Evolutionary conservation across 1,284 basidiomycete species (phyloP), one percentile per base, ranked within the genome.

Genomic region (Cutaneotrichosporon sp.): DNA sequence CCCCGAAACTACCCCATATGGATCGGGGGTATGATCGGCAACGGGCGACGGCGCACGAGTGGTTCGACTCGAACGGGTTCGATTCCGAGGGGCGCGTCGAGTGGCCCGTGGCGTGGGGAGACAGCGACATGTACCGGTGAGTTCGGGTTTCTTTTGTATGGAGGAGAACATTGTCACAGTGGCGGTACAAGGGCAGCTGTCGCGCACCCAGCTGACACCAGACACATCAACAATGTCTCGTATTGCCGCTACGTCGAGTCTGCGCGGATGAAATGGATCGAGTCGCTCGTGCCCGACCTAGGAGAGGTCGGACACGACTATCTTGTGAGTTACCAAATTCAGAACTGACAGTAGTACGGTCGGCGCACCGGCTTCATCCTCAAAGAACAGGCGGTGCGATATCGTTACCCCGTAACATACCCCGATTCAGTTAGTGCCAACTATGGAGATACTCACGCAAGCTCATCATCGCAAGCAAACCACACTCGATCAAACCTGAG

Each of bases 51-150:
- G 62, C 47, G 2, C 64, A 64, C 36, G 58, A 68, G 60, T 66
- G 60, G 67, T 69, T 63, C 26, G 64, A 65, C 65, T 67, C 64
- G 36, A 68, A 76, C 14, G 75, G 74, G 5, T 78, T 71, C 61
- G 77, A 77, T 56, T 40, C 61, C 2, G 61, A 69, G 31, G 76
- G 75, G 18, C 60, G 72, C 7, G 56, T 80, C 55, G 76, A 76
- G 61, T 77, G 76, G 73, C 74, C 76, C 18, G 74, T 77, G 18
- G 76, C 76, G 7, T 81, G 79, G 79, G 79, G 79, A 0, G 76
- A 81, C 53, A 71, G 69, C 49, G 79, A 81, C 68, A 77, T 73
- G 67, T 80, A 76, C 68, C 65, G 71, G 79, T 79, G 68, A 69
- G 77, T 72, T 4, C 21, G 9, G 51, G 51, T 26, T 26, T 26